Conservation (phyloP, 2,329 filamentous ascomycete genomes). For the Colletotrichum chrysophilum region DNA sequence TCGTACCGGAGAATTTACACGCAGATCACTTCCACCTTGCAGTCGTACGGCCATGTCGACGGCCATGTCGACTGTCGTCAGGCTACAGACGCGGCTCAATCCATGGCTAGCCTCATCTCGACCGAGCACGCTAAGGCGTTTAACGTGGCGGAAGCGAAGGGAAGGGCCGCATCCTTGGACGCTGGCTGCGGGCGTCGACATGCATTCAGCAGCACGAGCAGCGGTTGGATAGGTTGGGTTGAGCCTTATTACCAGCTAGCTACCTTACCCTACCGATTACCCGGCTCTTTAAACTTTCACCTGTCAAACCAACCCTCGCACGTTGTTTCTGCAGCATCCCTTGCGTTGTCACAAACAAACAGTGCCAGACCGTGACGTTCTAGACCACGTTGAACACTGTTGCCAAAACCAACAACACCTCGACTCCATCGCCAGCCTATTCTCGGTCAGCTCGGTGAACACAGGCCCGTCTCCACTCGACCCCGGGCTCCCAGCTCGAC, state of each 20-base stretch:
- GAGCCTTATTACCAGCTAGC: background rate
- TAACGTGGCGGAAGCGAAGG: background rate
- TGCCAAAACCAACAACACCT: background rate
- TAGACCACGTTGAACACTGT: background rate
- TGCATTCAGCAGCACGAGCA: background rate
- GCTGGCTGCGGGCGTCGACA: constrained; percentile 5
- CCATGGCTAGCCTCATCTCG: background rate
- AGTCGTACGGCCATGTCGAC: background rate
- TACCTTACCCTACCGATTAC: background rate
- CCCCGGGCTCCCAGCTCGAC: background rate
- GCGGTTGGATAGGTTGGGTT: background rate
- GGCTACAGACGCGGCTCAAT: background rate
- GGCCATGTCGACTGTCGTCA: background rate
- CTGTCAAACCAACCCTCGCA: background rate
- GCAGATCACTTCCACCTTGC: background rate
- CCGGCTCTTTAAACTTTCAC: background rate
- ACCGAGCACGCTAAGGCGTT: background rate
- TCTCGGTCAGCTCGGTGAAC: constrained; percentile 12
- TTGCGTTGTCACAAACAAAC: background rate
- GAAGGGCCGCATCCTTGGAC: background rate
- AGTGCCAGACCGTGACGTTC: background rate
- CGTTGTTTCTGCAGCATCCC: background rate
- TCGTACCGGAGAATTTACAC: background rate
- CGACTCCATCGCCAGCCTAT: background rate
- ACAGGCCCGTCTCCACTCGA: background rate